Evolutionary conservation across 2,329 filamentous ascomycete genomes (phyloP).

Genomic region (Capronia coronata): DNA sequence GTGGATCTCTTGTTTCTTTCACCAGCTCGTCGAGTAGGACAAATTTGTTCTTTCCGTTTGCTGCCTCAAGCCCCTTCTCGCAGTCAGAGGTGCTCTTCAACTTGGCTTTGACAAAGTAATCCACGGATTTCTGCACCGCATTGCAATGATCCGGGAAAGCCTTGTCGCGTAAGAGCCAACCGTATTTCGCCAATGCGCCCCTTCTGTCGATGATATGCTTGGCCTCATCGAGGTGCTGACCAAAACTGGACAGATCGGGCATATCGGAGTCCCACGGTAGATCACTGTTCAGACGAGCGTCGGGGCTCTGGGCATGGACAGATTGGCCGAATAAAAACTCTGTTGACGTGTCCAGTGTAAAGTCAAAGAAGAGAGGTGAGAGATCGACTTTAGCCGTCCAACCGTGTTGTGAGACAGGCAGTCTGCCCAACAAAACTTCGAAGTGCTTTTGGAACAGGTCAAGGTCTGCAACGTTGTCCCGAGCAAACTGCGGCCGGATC

Average conservation of each 20-base stretch:
- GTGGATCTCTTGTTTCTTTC: constrained; percentile 22
- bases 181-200: constrained; percentile 30
- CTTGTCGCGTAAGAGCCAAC: constrained; percentile 36
- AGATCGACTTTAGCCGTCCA: constrained; percentile 61
- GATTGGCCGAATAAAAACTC: constrained; percentile 25
- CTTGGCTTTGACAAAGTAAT: constrained; percentile 43
- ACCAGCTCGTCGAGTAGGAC: constrained; percentile 22
- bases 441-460: constrained; percentile 69
- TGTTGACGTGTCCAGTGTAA: constrained; percentile 44
- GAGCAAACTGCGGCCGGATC: constrained; percentile 77
- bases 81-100: constrained; percentile 30
- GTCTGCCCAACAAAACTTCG: constrained; percentile 31
- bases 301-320: constrained; percentile 28
- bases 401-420: constrained; percentile 50
- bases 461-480: constrained; percentile 76
- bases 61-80: constrained; percentile 30
- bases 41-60: constrained; percentile 12
- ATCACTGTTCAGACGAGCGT: too few relatives aligned
- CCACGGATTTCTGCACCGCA: constrained; percentile 43
- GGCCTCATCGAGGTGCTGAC: constrained; percentile 11
- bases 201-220: constrained; percentile 20
- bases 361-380: constrained; percentile 72
- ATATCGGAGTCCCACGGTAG: too few relatives aligned
- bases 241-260: constrained; percentile 10
- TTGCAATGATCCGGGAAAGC: constrained; percentile 37